A percentile compares a stretch with the other conserved stretches of the same genome.
phyloP scores from a whole-genome alignment of 768 basidiomycete genomes.

The Mycena rebaudengoi region DNA sequence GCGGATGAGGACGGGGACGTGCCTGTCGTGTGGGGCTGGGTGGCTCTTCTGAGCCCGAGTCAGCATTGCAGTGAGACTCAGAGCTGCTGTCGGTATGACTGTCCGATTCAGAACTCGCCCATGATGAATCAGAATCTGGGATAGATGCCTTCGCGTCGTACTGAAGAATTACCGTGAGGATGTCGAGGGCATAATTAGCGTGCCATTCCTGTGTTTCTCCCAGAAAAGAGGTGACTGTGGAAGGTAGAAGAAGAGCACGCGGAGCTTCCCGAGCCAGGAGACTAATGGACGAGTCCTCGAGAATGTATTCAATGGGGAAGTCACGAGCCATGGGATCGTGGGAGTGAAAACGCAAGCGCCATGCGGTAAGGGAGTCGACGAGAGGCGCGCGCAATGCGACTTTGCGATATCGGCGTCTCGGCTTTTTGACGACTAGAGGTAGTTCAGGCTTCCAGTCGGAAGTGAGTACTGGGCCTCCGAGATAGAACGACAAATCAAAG shows the following conservation, averaged over 20 bases:
- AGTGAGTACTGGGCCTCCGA: background rate
- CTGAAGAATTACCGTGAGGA: background rate
- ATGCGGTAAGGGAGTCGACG: background rate
- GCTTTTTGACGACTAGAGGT: background rate
- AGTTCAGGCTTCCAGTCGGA: background rate
- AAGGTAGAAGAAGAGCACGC: background rate
- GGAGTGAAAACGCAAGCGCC: background rate
- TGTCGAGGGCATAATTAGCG: background rate
- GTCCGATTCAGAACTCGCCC: background rate
- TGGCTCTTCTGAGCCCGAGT: background rate
- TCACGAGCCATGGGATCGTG: background rate
- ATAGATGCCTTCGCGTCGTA: background rate
- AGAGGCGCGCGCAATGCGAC: background rate
- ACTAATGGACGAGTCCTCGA: background rate
- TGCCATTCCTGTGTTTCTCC: slow-evolving; percentile 6
- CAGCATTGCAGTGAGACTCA: background rate
- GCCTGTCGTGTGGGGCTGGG: background rate
- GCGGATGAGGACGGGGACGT: background rate
- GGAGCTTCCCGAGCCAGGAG: background rate
- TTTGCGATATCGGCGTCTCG: background rate
- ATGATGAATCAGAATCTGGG: background rate
- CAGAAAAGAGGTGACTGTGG: background rate
- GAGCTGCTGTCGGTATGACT: background rate
- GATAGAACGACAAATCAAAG: background rate
- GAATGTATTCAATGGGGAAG: background rate